These are phyloP conservation scores for Vitis hybrid DNA, from an alignment of 177 flowering plant genomes.

Conservation along the genomic window DNA sequence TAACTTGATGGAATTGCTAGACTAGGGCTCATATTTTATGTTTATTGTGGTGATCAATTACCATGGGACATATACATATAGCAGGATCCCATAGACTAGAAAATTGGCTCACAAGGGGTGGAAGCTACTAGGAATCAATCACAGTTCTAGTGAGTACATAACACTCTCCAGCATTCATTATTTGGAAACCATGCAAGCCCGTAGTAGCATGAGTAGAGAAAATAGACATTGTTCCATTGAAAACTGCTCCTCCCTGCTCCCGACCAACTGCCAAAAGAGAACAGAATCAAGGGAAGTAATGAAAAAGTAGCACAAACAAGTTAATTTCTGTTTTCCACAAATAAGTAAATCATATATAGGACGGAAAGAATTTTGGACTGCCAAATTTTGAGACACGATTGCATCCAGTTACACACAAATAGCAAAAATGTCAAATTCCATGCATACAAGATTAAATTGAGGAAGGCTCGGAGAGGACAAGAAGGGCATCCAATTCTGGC, in stretches of 20 bases:
- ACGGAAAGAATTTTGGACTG: neutral
- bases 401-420: neutral
- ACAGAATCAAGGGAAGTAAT: neutral
- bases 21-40: too few relatives aligned
- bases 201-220: neutral
- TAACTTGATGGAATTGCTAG: too few relatives aligned
- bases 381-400: neutral
- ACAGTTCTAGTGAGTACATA: neutral
- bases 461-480: neutral
- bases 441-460: neutral
- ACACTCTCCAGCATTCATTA: neutral
- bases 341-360: neutral
- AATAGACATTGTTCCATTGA: neutral
- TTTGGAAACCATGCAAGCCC: neutral
- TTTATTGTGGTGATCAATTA: too few relatives aligned
- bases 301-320: neutral
- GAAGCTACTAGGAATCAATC: neutral
- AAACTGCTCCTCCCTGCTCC: neutral
- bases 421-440: neutral
- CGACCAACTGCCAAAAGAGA: neutral
- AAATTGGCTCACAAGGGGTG: too few relatives aligned
- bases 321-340: neutral
- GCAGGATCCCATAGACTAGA: too few relatives aligned
- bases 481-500: neutral
- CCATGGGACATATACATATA: too few relatives aligned